A percentile compares a stretch with the other conserved stretches of the same genome.
Evolutionary conservation across 2,329 filamentous ascomycete species (phyloP).

Genomic region (Colletotrichum incanum): DNA sequence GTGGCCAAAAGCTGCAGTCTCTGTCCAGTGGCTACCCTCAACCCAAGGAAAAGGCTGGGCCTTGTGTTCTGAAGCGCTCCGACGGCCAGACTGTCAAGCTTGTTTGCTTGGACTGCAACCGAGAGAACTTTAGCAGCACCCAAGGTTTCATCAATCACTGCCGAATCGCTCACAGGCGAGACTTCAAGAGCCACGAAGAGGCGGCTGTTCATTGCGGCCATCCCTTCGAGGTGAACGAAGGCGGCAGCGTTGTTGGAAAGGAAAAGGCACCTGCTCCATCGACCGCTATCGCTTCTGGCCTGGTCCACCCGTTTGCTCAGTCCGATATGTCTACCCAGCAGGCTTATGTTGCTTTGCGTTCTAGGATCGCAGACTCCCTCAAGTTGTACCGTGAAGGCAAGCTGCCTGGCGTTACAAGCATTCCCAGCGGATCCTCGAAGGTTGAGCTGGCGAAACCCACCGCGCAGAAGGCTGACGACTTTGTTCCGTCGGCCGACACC

Average conservation of each 20-base stretch:
- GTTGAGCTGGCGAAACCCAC: conserved; percentile 50
- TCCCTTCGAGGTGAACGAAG: conserved; percentile 80
- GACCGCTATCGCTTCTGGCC: conserved; percentile 58
- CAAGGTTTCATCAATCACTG: conserved; percentile 99
- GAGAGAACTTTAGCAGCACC: conserved; percentile 94
- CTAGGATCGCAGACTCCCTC: conserved; percentile 69
- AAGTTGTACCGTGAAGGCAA: conserved; percentile 67
- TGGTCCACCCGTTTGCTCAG: conserved; percentile 75
- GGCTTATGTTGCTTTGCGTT: conserved; percentile 65
- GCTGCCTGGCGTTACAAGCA: conserved; percentile 63
- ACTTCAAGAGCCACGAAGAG: conserved; percentile 96
- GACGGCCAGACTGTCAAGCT: conserved; percentile 92
- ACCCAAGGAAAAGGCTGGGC: conserved; percentile 86
- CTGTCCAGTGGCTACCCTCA: conserved; percentile 80
- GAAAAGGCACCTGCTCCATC: conserved; percentile 43
- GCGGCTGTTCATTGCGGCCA: conserved; percentile 91
- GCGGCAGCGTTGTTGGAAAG: conserved; percentile 57
- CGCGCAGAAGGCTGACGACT: conserved; percentile 49
- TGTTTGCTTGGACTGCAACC: conserved; percentile 88
- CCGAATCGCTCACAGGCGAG: conserved; percentile 92
- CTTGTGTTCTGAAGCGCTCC: conserved; percentile 87
- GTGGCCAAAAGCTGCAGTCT: conserved; percentile 77
- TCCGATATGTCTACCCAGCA: conserved; percentile 70
- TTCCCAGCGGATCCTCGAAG: conserved; percentile 54
- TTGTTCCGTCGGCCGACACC: conserved; percentile 70